Percentiles rank a stretch among this genome's conserved stretches.
Conservation (phyloP, 441 rosid genomes). For the Euphorbia corollata region DNA sequence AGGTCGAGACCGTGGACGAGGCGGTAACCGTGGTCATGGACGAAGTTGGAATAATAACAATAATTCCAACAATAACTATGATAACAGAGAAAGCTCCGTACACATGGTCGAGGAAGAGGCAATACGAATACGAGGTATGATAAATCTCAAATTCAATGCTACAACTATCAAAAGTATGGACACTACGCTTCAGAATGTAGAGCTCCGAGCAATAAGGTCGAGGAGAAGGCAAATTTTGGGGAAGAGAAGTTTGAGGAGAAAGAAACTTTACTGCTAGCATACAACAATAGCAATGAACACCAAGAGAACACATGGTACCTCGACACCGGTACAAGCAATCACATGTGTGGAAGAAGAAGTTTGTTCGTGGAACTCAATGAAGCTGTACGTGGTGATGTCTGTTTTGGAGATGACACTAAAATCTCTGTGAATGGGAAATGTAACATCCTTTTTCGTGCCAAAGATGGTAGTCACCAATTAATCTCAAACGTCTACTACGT, state of each 20-base stretch:
- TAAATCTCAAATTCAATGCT: background rate
- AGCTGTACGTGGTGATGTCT: background rate
- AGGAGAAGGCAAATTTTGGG: background rate
- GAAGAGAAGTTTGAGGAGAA: background rate
- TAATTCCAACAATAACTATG: background rate
- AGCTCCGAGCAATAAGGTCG: too few relatives aligned
- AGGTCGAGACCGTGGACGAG: background rate
- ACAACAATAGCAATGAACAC: background rate
- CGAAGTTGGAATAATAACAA: too few relatives aligned
- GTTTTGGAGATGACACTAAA: background rate
- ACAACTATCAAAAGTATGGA: background rate
- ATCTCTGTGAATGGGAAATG: background rate
- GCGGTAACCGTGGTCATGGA: background rate
- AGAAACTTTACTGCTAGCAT: background rate
- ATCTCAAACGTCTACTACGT: background rate
- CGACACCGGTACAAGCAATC: background rate
- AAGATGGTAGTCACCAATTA: too few relatives aligned
- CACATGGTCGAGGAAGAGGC: background rate
- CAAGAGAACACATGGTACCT: background rate
- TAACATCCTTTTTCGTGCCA: too few relatives aligned
- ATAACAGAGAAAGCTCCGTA: too few relatives aligned
- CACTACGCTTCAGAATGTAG: background rate
- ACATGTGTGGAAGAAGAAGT: background rate
- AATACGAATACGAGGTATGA: background rate
- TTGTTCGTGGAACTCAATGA: background rate